A percentile compares a stretch with the other conserved stretches of the same genome.
These are phyloP conservation scores for Diaporthe citrichinensis DNA, from an alignment of 2,329 filamentous ascomycete species.

Conservation along the genomic window DNA sequence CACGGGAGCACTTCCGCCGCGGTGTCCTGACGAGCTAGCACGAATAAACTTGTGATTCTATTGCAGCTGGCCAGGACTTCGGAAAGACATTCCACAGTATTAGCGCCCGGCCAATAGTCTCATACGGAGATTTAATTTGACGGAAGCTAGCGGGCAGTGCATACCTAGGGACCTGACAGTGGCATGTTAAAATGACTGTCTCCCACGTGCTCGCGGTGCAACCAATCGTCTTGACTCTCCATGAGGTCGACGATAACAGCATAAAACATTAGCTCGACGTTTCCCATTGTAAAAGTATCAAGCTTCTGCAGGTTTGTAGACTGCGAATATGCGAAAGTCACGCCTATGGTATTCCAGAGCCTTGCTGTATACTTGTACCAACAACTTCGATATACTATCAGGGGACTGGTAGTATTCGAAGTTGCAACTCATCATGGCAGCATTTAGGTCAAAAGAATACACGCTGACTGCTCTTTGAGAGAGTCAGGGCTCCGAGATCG, in stretches of 20 bases:
- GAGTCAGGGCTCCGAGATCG: not conserved
- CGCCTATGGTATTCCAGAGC: not conserved
- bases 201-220: not conserved
- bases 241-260: no score
- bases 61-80: not conserved
- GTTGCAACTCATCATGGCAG: no score
- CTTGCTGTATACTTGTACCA: not conserved
- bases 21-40: not conserved
- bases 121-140: not conserved
- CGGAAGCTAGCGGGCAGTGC: not conserved
- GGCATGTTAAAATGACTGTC: not conserved
- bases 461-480: not conserved
- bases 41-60: not conserved
- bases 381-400: not conserved
- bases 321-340: not conserved
- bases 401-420: not conserved
- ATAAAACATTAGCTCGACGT: not conserved
- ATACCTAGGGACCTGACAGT: not conserved
- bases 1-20: slow-evolving; percentile 31
- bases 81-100: not conserved
- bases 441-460: not conserved
- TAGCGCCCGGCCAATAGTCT: not conserved
- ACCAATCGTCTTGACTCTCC: not conserved
- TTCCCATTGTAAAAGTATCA: not conserved
- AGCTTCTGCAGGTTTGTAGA: not conserved